These are phyloP conservation scores for Chionographis japonica DNA, from an alignment of 106 monocot species.

Conservation along the genomic window DNA sequence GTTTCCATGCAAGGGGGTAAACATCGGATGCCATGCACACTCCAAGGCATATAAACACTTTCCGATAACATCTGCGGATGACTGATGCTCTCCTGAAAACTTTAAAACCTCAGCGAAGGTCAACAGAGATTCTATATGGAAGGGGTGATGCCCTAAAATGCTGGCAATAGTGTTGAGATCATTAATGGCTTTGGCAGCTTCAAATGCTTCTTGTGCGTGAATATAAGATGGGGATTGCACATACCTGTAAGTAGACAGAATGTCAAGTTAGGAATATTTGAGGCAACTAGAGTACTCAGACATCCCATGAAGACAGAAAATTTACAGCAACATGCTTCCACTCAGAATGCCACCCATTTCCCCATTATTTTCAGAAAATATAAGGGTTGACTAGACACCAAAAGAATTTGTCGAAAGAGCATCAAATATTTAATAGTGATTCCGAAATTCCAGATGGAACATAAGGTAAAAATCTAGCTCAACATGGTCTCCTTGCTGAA, in stretches of 20 bases:
- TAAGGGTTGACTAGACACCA: too few species aligned
- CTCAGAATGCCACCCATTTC: neutral
- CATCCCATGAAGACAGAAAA: neutral
- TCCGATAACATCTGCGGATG: slow-evolving; percentile 73
- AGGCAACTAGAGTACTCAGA: neutral
- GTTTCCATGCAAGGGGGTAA: slow-evolving; percentile 56
- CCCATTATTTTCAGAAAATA: too few species aligned
- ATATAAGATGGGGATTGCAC: slow-evolving; percentile 50
- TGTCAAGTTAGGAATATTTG: neutral
- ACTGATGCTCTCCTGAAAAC: slow-evolving; percentile 94
- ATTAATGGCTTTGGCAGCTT: slow-evolving; percentile 75
- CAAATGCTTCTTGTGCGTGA: slow-evolving; percentile 78
- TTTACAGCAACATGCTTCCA: neutral
- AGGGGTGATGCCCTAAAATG: slow-evolving; percentile 66
- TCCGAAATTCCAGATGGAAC: too few species aligned
- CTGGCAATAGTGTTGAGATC: slow-evolving; percentile 84
- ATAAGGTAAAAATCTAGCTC: too few species aligned
- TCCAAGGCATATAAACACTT: slow-evolving; percentile 91
- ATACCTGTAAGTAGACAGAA: slow-evolving; percentile 41
- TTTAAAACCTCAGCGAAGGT: slow-evolving; percentile 93
- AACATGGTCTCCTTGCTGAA: too few species aligned
- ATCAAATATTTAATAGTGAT: too few species aligned
- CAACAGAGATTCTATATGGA: slow-evolving; percentile 83
- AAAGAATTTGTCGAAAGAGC: too few species aligned
- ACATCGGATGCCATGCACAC: slow-evolving; percentile 91